Percentiles rank a stretch among this genome's conserved stretches.
Evolutionary conservation across 78 protist genomes (phyloP).

Genomic region (Cavenderia fasciculata): DNA sequence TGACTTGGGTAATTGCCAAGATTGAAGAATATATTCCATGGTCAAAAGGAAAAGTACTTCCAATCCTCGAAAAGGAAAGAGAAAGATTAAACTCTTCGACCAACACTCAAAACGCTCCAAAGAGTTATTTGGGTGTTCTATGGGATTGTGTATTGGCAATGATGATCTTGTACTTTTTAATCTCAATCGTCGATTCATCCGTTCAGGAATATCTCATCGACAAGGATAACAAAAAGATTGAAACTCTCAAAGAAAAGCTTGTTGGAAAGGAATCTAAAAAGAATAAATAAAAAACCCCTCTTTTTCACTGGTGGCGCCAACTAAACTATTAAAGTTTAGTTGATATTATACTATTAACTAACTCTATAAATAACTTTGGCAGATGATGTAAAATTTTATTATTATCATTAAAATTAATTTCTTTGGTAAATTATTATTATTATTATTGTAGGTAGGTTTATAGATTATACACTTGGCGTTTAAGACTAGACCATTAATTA

Average conservation of each 20-base stretch:
- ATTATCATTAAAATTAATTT: not conserved
- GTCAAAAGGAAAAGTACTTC: slow-evolving; percentile 49
- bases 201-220: slow-evolving; percentile 73
- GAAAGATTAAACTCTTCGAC: slow-evolving; percentile 36
- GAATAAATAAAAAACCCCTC: not conserved
- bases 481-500: too few species aligned
- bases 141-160: slow-evolving; percentile 77
- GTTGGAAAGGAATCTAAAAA: not conserved
- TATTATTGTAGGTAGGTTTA: not conserved
- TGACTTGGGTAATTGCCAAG: slow-evolving; percentile 17
- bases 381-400: not conserved
- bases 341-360: not conserved
- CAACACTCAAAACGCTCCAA: slow-evolving; percentile 18
- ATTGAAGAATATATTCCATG: slow-evolving; percentile 64
- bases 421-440: not conserved
- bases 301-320: not conserved
- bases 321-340: not conserved
- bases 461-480: not conserved
- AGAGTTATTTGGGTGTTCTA: slow-evolving; percentile 37
- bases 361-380: not conserved
- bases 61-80: slow-evolving; percentile 71
- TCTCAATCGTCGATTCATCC: slow-evolving; percentile 79
- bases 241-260: slow-evolving; percentile 15
- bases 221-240: slow-evolving; percentile 71
- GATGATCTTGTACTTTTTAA: slow-evolving; percentile 80